A percentile compares a stretch with the other conserved stretches of the same genome.
phyloP scores from a whole-genome alignment of 371 early-diverging fungal genomes.

The Mucor indicus region DNA sequence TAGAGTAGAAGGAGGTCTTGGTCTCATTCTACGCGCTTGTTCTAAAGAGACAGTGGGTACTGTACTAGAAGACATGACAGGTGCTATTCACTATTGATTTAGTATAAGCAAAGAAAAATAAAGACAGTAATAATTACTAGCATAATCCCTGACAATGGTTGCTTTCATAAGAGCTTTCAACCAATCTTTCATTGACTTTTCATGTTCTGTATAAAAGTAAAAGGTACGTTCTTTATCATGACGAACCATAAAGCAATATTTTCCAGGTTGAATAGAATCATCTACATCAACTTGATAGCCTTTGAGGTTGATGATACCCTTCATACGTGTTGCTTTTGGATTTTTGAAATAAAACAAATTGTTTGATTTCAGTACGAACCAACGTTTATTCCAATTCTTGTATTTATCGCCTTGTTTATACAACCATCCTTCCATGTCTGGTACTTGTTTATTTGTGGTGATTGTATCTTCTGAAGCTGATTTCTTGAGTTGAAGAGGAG shows the following conservation, averaged over 20 bases:
- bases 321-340: slow-evolving; percentile 53
- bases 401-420: slow-evolving; percentile 62
- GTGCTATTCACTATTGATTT: slow-evolving; percentile 26
- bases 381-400: slow-evolving; percentile 65
- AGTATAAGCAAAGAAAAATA: neutral
- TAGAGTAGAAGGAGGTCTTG: slow-evolving; percentile 54
- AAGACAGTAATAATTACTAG: slow-evolving; percentile 16
- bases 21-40: slow-evolving; percentile 54
- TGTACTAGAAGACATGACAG: slow-evolving; percentile 61
- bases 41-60: slow-evolving; percentile 57
- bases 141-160: slow-evolving; percentile 58
- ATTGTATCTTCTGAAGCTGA: too few relatives aligned
- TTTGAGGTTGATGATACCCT: slow-evolving; percentile 52
- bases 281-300: slow-evolving; percentile 43
- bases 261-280: slow-evolving; percentile 21
- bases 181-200: slow-evolving; percentile 52
- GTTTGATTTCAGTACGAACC: slow-evolving; percentile 61
- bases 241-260: slow-evolving; percentile 63
- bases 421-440: slow-evolving; percentile 62
- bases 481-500: too few relatives aligned
- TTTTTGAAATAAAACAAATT: slow-evolving; percentile 61
- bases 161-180: slow-evolving; percentile 66
- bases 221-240: slow-evolving; percentile 61
- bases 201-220: slow-evolving; percentile 59
- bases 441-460: too few relatives aligned